Conservation (phyloP, 78 protist species). For the Ministeria vibrans region DNA sequence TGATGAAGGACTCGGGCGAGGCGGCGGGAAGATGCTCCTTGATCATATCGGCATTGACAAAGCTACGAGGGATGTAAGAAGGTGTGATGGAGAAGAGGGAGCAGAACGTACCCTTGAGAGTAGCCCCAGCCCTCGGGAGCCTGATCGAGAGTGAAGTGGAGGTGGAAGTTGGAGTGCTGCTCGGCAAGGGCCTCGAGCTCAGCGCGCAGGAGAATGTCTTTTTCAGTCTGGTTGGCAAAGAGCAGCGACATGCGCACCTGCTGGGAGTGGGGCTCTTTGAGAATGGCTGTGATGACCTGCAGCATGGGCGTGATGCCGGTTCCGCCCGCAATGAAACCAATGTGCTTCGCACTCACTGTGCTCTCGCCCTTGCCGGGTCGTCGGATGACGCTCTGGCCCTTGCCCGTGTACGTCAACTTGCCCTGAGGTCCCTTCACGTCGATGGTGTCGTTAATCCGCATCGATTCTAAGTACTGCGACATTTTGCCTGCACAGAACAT, state of each 20-base stretch:
- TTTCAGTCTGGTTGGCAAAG: constrained; percentile 55
- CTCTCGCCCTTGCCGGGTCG: background rate
- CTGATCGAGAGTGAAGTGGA: constrained; percentile 41
- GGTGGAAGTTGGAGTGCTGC: constrained; percentile 7
- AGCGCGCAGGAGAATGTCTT: constrained; percentile 48
- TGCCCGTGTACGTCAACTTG: constrained; percentile 20
- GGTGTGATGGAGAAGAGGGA: background rate
- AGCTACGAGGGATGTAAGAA: background rate
- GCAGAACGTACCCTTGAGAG: background rate
- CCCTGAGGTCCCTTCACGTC: constrained; percentile 50
- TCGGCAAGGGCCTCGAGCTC: constrained; percentile 17
- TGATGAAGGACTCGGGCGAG: background rate
- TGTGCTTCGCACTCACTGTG: background rate
- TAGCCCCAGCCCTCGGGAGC: constrained; percentile 11
- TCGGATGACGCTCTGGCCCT: background rate
- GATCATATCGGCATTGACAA: constrained; percentile 13
- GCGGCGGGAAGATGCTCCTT: constrained; percentile 23
- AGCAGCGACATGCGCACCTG: constrained; percentile 32
- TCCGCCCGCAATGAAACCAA: constrained; percentile 64
- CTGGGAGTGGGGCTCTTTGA: constrained; percentile 27
- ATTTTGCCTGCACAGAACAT: too few species aligned
- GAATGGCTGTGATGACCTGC: constrained; percentile 37
- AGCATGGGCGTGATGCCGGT: constrained; percentile 60
- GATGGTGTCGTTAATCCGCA: constrained; percentile 56
- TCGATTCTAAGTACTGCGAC: constrained; percentile 39